Evolutionary conservation across 2,329 filamentous ascomycete species (phyloP), one percentile per base, ranked within the genome.

Genomic region (Aureobasidium melanogenum): DNA sequence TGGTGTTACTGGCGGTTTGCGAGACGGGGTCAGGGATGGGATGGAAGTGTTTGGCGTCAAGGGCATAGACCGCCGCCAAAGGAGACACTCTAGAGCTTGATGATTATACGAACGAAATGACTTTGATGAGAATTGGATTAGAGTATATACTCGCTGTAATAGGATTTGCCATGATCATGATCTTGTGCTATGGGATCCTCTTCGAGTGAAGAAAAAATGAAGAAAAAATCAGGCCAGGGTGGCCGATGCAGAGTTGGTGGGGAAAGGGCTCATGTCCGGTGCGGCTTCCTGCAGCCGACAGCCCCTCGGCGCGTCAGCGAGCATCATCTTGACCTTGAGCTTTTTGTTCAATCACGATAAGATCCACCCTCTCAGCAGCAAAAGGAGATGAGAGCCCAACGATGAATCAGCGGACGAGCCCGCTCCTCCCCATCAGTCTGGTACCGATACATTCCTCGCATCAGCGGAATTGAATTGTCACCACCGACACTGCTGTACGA

Each of bases 1-100:
- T 64, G 82, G 84, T 22, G 74, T 90, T 55, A 80, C 84, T 1
- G 85, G 84, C 15, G 88, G 88, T 0, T 75, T 90, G 44, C 84
- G 84, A 66, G 85, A 89, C 66, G 86, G 88, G 6, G 75, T 79
- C 38, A 79, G 77, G 1, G 79, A 84, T 63, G 82, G 82, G 0
- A 75, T 84, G 70, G 69, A 73, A 22, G 73, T 79, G 44, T 63
- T 82, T 51, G 77, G 78, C 2, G 63, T 66, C 62, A 69, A 48
- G 34, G 17, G 19, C 5, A 22, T 38, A 38, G 54, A 58, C 9
- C 30, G 15, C 12, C 28, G 54, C 3, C 41, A 38, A 15, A 47
- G 43, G 54, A 36, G 52, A 34, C 28, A 14, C 39, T 36, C 50
- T 9, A 24, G 50, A 39, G 36, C 34, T 39, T 54, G 36, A 54